Percentiles rank a stretch among this genome's conserved stretches.
Conservation (phyloP, 164 flowering plant genomes). For the Cinnamomum micranthum region DNA sequence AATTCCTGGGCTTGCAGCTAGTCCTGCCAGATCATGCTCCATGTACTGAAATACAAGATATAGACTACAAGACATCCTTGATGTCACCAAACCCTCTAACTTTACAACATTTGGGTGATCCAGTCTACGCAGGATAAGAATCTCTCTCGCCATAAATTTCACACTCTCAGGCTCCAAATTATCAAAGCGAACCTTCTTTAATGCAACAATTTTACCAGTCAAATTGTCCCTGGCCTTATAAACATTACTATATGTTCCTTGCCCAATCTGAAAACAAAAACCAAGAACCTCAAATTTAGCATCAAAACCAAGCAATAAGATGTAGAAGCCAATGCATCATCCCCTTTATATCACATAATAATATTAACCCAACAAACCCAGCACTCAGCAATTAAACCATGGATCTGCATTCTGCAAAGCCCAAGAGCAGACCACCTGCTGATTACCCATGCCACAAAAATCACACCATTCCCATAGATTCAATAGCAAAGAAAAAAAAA, state of each 20-base stretch:
- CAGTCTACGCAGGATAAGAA: conserved; percentile 46
- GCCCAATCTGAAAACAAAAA: conserved; percentile 41
- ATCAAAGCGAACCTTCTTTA: conserved; percentile 54
- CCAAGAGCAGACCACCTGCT: too few species aligned
- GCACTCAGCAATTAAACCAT: too few species aligned
- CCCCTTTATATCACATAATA: not conserved
- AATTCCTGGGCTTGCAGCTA: conserved; percentile 70
- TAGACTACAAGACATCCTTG: conserved; percentile 60
- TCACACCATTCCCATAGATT: too few species aligned
- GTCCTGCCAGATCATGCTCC: conserved; percentile 96
- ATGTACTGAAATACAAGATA: conserved; percentile 67
- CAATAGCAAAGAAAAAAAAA: too few species aligned
- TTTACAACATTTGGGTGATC: conserved; percentile 37
- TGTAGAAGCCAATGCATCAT: not conserved
- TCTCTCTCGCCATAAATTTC: conserved; percentile 89
- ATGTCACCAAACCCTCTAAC: conserved; percentile 36
- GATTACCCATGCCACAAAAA: too few species aligned
- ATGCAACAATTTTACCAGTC: conserved; percentile 45
- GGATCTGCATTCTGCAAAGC: too few species aligned
- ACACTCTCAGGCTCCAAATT: conserved; percentile 58
- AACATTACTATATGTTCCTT: conserved; percentile 77
- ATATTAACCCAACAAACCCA: too few species aligned
- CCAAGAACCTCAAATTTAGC: not conserved
- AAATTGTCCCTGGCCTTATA: conserved; percentile 70
- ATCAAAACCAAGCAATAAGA: not conserved